A percentile compares a stretch with the other conserved stretches of the same genome.
These are phyloP conservation scores for Gracilaria domingensis DNA, from an alignment of 23 red algal genomes.

Conservation along the genomic window DNA sequence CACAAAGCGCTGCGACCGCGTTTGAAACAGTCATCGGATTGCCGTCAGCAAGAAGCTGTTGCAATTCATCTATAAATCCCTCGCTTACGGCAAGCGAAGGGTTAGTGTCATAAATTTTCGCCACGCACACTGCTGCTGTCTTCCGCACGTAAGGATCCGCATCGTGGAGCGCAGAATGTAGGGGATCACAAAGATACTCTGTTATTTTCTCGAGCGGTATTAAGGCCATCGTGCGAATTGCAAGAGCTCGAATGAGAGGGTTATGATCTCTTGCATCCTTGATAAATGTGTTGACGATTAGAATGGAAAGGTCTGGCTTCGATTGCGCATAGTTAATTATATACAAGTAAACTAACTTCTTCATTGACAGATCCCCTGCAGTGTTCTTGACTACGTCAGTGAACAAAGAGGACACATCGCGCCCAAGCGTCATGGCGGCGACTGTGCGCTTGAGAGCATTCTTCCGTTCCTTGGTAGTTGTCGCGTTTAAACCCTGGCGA, in stretches of 20 bases:
- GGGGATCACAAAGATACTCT: conserved; percentile 78
- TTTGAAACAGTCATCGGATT: conserved; percentile 91
- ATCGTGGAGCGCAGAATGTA: conserved; percentile 79
- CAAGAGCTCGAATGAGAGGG: conserved; percentile 91
- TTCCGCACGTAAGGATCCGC: conserved; percentile 95
- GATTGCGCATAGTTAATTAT: conserved; percentile 89
- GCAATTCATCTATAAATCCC: conserved; percentile 76
- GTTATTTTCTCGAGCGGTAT: conserved; percentile 83
- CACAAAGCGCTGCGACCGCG: conserved; percentile 81
- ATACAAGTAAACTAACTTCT: conserved; percentile 99
- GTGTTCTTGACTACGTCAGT: conserved; percentile 97
- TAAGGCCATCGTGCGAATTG: conserved; percentile 92
- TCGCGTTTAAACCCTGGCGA: conserved; percentile 72
- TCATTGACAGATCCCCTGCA: conserved; percentile 78
- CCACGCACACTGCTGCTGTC: conserved; percentile 89
- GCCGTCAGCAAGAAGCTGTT: conserved; percentile 79
- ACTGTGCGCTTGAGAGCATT: conserved; percentile 86
- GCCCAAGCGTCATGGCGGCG: conserved; percentile 90
- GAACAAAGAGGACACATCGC: conserved; percentile 92
- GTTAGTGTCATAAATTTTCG: conserved; percentile 87
- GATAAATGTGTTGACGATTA: conserved; percentile 96
- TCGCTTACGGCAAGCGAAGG: conserved; percentile 58
- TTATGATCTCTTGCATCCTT: conserved; percentile 90
- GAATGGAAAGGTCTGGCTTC: conserved; percentile 89
- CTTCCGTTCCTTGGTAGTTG: conserved; percentile 65